Percentiles rank a stretch among this genome's conserved stretches.
Evolutionary conservation across 2,329 filamentous ascomycete genomes (phyloP).

Genomic region (Claviceps fusiformis): DNA sequence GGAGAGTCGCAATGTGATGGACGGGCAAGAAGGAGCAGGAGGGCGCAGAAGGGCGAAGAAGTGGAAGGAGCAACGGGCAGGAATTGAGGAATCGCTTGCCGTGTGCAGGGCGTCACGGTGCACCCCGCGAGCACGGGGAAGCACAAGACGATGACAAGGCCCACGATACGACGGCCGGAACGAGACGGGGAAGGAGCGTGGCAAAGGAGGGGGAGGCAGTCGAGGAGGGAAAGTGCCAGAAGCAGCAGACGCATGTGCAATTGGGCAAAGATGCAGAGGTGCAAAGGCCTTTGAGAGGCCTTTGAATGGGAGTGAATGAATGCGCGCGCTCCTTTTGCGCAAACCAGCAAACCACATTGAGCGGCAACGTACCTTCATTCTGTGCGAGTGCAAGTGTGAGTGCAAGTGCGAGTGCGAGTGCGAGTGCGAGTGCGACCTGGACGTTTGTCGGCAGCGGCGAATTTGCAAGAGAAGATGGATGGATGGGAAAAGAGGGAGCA

Average conservation of each 20-base stretch:
- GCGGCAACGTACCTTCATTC: constrained; percentile 18
- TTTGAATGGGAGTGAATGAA: neutral
- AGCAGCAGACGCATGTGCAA: neutral
- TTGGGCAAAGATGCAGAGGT: neutral
- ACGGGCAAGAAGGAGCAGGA: constrained; percentile 5
- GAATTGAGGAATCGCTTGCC: neutral
- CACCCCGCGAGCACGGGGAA: neutral
- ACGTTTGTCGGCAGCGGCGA: neutral
- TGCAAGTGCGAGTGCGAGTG: neutral
- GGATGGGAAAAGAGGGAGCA: neutral
- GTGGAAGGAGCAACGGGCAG: constrained; percentile 6
- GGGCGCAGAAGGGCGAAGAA: constrained; percentile 5
- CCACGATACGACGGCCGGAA: neutral
- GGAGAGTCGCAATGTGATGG: neutral
- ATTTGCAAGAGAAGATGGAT: neutral
- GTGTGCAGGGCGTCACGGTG: neutral
- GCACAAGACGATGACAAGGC: neutral
- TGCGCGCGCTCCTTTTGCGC: neutral
- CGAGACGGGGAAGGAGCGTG: neutral
- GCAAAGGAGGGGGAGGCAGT: neutral
- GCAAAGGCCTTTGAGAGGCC: no score
- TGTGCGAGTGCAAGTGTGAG: constrained; percentile 20
- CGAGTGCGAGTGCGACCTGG: neutral
- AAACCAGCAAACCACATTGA: neutral
- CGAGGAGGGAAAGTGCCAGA: neutral